These are phyloP conservation scores for Cladosporium sp. DNA, from an alignment of 2,329 filamentous ascomycete genomes.

Conservation along the genomic window DNA sequence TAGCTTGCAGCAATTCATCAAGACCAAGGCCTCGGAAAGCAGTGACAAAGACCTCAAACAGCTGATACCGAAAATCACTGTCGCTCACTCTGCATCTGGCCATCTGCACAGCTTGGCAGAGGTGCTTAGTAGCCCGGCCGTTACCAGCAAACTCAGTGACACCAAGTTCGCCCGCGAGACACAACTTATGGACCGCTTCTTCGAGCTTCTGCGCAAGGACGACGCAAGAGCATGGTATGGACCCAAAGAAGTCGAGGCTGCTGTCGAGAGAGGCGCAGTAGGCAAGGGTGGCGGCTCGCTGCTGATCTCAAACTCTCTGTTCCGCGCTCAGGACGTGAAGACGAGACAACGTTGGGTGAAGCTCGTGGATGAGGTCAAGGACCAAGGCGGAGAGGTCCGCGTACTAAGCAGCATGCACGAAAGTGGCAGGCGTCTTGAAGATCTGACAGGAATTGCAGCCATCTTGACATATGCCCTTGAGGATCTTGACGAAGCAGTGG, in stretches of 20 bases:
- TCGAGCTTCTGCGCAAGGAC: constrained; percentile 74
- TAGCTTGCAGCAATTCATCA: constrained; percentile 75
- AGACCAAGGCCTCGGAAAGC: constrained; percentile 60
- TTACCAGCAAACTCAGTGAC: constrained; percentile 74
- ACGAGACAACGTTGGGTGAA: constrained; percentile 78
- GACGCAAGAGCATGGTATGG: constrained; percentile 93
- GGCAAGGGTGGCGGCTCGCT: constrained; percentile 82
- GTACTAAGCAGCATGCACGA: constrained; percentile 94
- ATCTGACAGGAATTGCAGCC: constrained; percentile 82
- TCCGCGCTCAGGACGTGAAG: constrained; percentile 76
- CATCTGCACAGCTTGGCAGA: constrained; percentile 87
- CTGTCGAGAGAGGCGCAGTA: constrained; percentile 83
- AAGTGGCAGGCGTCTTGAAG: constrained; percentile 82
- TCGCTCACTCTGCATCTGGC: constrained; percentile 82
- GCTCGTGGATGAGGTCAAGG: constrained; percentile 82
- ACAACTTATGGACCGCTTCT: constrained; percentile 79
- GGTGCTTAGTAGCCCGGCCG: constrained; percentile 77
- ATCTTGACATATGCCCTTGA: constrained; percentile 90
- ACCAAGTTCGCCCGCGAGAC: constrained; percentile 88
- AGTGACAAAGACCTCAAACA: constrained; percentile 70
- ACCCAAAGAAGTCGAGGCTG: constrained; percentile 74
- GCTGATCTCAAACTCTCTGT: constrained; percentile 83
- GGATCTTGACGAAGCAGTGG: constrained; percentile 64
- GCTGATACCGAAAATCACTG: constrained; percentile 63
- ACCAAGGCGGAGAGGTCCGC: constrained; percentile 79